Conservation (phyloP, 768 basidiomycete genomes). For the Termitomyces eurrhizus region DNA sequence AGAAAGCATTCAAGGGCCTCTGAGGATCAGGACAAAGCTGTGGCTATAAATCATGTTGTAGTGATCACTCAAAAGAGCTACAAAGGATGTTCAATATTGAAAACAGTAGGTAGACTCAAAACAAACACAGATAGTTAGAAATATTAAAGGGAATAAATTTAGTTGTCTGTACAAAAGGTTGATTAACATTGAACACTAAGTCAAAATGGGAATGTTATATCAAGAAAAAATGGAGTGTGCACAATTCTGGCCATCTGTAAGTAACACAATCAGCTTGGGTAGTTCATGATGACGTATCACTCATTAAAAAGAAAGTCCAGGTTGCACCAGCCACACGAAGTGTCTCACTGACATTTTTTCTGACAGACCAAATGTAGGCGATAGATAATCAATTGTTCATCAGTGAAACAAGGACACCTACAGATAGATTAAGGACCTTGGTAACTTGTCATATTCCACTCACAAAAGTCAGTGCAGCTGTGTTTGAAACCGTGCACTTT, state of each 20-base stretch:
- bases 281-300: not conserved
- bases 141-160: constrained; percentile 30
- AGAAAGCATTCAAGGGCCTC: no score
- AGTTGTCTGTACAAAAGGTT: constrained; percentile 26
- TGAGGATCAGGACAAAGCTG: no score
- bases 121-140: not conserved
- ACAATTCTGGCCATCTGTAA: constrained; percentile 16
- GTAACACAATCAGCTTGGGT: not conserved
- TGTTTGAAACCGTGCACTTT: constrained; percentile 31
- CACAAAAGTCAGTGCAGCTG: constrained; percentile 39
- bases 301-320: constrained; percentile 15
- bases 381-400: not conserved
- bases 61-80: no score
- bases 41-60: no score
- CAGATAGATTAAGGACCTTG: constrained; percentile 22
- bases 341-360: constrained; percentile 27
- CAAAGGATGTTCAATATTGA: not conserved
- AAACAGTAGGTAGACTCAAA: not conserved
- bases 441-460: constrained; percentile 10
- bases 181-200: not conserved
- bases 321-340: constrained; percentile 21
- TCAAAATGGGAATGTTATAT: not conserved
- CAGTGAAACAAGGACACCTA: constrained; percentile 13
- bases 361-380: constrained; percentile 6
- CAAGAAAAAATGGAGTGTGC: not conserved